Conservation (phyloP, 345 rosid genomes). For the Acer negundo region DNA sequence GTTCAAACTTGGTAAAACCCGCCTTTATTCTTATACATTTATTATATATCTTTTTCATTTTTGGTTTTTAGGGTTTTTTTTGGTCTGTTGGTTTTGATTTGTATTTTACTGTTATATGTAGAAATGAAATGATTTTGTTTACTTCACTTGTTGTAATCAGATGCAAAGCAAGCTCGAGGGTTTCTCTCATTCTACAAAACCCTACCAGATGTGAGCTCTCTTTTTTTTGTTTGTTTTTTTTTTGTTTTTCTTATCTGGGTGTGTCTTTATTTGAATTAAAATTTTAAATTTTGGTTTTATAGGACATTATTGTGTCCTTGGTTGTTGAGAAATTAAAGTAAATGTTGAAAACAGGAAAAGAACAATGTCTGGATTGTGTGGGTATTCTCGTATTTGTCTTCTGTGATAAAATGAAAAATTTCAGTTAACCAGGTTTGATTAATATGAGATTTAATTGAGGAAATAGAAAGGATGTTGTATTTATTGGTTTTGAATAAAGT, state of each 20-base stretch:
- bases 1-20: constrained; percentile 75
- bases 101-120: constrained; percentile 13
- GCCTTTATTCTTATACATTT: constrained; percentile 14
- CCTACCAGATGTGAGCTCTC: constrained; percentile 66
- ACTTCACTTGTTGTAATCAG: constrained; percentile 31
- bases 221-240: background rate
- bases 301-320: background rate
- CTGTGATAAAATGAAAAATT: background rate
- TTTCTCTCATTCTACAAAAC: constrained; percentile 94
- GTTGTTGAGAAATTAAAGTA: no score
- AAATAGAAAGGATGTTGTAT: background rate
- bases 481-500: background rate
- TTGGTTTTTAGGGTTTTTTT: background rate
- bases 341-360: no score
- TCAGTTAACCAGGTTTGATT: background rate
- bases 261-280: background rate
- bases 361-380: background rate
- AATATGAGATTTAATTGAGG: background rate
- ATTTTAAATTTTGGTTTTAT: background rate
- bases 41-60: background rate
- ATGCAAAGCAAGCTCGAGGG: constrained; percentile 96
- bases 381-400: background rate
- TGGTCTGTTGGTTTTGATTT: background rate
- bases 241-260: background rate
- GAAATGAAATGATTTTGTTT: constrained; percentile 21